Evolutionary conservation across 768 basidiomycete species (phyloP).

Genomic region (Leucosporidium scottii): DNA sequence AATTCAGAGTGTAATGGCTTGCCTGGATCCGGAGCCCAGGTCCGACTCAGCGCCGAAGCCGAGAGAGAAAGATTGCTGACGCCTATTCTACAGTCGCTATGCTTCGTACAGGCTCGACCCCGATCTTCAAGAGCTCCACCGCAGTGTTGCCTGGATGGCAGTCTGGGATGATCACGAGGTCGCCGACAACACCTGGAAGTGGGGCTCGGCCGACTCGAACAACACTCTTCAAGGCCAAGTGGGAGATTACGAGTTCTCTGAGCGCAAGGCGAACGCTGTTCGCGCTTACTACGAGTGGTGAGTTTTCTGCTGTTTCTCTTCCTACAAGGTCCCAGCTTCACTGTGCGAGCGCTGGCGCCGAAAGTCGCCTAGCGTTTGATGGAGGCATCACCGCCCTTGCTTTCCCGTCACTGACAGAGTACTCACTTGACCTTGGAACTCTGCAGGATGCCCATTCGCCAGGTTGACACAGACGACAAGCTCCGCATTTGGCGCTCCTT

Average conservation of each 20-base stretch:
- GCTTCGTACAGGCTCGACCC: neutral
- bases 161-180: slow-evolving; percentile 43
- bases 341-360: too few species aligned
- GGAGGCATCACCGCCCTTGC: too few species aligned
- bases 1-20: too few species aligned
- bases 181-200: slow-evolving; percentile 56
- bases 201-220: slow-evolving; percentile 54
- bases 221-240: slow-evolving; percentile 44
- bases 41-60: too few species aligned
- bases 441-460: slow-evolving; percentile 56
- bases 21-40: too few species aligned
- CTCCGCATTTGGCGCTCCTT: slow-evolving; percentile 58
- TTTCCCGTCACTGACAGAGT: too few species aligned
- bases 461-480: slow-evolving; percentile 53
- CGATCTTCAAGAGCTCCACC: slow-evolving; percentile 50
- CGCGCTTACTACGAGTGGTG: slow-evolving; percentile 52
- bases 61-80: neutral
- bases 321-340: too few species aligned
- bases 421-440: too few species aligned
- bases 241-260: slow-evolving; percentile 52
- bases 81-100: neutral
- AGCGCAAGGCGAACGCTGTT: slow-evolving; percentile 56
- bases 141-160: slow-evolving; percentile 48
- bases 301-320: too few species aligned
- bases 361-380: neutral